These are phyloP conservation scores for Myriangium duriaei DNA, from an alignment of 2,329 filamentous ascomycete species.

Conservation along the genomic window DNA sequence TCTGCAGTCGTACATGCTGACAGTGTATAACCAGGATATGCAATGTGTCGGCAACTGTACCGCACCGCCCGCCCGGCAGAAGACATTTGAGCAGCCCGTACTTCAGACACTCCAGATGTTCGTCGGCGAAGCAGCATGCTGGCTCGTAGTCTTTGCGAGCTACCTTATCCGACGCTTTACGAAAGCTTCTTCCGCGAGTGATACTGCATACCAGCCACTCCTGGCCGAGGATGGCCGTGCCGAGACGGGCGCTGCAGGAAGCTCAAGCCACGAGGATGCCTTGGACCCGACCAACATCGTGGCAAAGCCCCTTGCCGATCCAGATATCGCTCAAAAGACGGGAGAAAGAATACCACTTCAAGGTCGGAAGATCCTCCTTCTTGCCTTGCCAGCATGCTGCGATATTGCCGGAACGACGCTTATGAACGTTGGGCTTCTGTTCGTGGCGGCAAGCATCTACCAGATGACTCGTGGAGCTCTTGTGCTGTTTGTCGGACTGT, in stretches of 20 bases:
- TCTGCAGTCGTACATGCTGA: constrained; percentile 10
- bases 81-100: constrained; percentile 84
- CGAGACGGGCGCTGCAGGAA: not conserved
- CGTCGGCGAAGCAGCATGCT: constrained; percentile 88
- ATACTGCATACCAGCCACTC: constrained; percentile 10
- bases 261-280: constrained; percentile 8
- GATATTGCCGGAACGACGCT: constrained; percentile 92
- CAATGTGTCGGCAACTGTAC: constrained; percentile 92
- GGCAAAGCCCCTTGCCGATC: constrained; percentile 41
- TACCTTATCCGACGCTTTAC: constrained; percentile 46
- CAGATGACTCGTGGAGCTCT: constrained; percentile 96
- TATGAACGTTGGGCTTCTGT: constrained; percentile 90
- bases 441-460: constrained; percentile 92
- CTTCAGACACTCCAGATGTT: constrained; percentile 98
- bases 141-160: constrained; percentile 70
- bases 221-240: constrained; percentile 9
- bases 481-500: constrained; percentile 88
- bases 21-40: constrained; percentile 59
- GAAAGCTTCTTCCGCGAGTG: not conserved
- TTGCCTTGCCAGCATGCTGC: constrained; percentile 79
- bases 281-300: constrained; percentile 28
- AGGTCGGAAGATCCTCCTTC: constrained; percentile 59
- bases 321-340: not conserved
- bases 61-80: constrained; percentile 49
- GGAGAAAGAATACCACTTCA: constrained; percentile 43